phyloP scores from a whole-genome alignment of 495 filamentous ascomycete species.

The Penicillium waksmanii region DNA sequence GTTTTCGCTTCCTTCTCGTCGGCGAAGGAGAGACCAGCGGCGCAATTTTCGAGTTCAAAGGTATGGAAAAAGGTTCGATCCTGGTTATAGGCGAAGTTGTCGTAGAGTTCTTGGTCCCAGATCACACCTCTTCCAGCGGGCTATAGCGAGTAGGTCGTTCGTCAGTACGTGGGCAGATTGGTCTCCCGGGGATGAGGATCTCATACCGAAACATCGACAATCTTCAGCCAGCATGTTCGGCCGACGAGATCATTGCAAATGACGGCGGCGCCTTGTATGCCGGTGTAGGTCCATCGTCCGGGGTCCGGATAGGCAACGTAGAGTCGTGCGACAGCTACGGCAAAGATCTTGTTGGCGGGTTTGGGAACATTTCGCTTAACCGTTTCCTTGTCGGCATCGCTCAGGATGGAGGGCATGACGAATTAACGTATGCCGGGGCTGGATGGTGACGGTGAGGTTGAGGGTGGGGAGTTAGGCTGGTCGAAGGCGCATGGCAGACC shows the following conservation, averaged over 20 bases:
- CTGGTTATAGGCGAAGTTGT: slow-evolving; percentile 91
- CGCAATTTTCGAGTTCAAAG: slow-evolving; percentile 90
- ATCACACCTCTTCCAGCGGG: slow-evolving; percentile 83
- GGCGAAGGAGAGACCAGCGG: slow-evolving; percentile 86
- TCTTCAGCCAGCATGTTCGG: slow-evolving; percentile 94
- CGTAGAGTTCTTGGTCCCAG: slow-evolving; percentile 98
- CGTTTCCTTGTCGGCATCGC: slow-evolving; percentile 87
- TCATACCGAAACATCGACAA: slow-evolving; percentile 94
- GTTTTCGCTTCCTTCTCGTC: slow-evolving; percentile 96
- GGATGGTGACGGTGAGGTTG: slow-evolving; percentile 13
- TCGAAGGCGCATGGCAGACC: slow-evolving; percentile 43
- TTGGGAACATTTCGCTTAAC: slow-evolving; percentile 92
- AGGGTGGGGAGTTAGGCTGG: slow-evolving; percentile 12
- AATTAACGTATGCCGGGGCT: slow-evolving; percentile 17
- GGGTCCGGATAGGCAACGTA: slow-evolving; percentile 90
- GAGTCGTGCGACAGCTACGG: slow-evolving; percentile 89
- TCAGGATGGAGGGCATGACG: slow-evolving; percentile 85
- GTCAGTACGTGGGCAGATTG: slow-evolving; percentile 19
- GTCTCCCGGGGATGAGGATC: background rate
- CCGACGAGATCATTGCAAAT: slow-evolving; percentile 93
- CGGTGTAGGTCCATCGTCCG: slow-evolving; percentile 90
- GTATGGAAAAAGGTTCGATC: slow-evolving; percentile 97
- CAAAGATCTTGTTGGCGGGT: slow-evolving; percentile 91
- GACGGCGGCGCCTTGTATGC: slow-evolving; percentile 90
- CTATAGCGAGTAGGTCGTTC: slow-evolving; percentile 43